Percentiles rank a stretch among this genome's conserved stretches.
Conservation (phyloP, 192 early-diverging fungal species). For the Entomortierella parvispora region DNA sequence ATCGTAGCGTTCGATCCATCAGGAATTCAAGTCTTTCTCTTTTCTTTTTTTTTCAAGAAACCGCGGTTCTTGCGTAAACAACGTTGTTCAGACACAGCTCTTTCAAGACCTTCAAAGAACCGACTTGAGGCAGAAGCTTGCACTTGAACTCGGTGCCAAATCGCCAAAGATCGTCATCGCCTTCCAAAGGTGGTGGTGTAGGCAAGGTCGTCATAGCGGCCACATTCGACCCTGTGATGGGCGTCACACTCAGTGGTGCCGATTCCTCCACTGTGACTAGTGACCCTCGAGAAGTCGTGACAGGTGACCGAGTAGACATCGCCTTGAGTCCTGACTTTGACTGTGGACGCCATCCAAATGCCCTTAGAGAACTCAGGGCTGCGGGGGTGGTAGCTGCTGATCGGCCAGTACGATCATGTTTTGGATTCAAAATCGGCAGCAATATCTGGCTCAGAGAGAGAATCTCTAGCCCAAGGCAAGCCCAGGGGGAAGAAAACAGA, state of each 20-base stretch:
- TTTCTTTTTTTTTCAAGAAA: too few species aligned
- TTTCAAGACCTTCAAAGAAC: slow-evolving; percentile 10
- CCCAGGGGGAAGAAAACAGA: slow-evolving; percentile 25
- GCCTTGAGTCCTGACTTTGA: too few species aligned
- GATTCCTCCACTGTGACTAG: too few species aligned
- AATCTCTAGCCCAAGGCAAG: slow-evolving; percentile 30
- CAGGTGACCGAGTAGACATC: too few species aligned
- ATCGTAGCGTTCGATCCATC: too few species aligned
- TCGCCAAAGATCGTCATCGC: slow-evolving; percentile 13
- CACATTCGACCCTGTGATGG: neutral
- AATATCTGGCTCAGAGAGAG: slow-evolving; percentile 30
- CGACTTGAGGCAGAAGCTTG: slow-evolving; percentile 26
- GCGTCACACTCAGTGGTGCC: neutral
- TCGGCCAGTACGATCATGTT: neutral
- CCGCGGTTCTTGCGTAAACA: slow-evolving; percentile 4
- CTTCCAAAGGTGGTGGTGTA: neutral
- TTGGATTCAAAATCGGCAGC: neutral
- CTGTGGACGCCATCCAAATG: neutral
- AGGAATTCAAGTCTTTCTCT: too few species aligned
- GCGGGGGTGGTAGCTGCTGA: neutral
- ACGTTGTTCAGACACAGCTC: slow-evolving; percentile 37
- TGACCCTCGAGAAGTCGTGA: too few species aligned
- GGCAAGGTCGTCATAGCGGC: neutral
- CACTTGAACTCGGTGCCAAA: slow-evolving; percentile 30
- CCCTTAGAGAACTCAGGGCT: neutral